These are phyloP conservation scores for Pulveroboletus sp. DNA, from an alignment of 1,284 basidiomycete genomes.

Conservation along the genomic window DNA sequence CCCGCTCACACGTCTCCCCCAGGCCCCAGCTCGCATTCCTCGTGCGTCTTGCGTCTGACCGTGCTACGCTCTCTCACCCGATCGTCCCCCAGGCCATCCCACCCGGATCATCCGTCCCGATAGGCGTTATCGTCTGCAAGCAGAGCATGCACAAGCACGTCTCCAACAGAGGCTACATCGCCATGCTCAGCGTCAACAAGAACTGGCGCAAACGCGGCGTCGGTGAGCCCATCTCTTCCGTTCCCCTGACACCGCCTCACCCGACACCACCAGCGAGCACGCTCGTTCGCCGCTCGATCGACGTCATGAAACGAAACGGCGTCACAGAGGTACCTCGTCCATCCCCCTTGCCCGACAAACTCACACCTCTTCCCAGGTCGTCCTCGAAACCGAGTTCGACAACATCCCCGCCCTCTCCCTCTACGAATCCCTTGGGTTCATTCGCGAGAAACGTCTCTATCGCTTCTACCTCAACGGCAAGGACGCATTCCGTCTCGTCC, in stretches of 20 bases:
- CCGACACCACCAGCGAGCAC: constrained; percentile 25
- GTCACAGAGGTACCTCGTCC: constrained; percentile 73
- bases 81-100: constrained; percentile 38
- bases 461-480: constrained; percentile 97
- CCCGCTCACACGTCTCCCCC: constrained; percentile 10
- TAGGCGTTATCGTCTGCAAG: constrained; percentile 96
- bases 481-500: constrained; percentile 78
- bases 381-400: constrained; percentile 97
- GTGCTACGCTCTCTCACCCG: not conserved
- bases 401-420: constrained; percentile 85
- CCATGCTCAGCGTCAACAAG: constrained; percentile 91
- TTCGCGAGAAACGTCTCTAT: constrained; percentile 91
- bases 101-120: constrained; percentile 55
- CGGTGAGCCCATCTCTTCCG: constrained; percentile 51
- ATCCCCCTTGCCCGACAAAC: too few species aligned
- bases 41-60: constrained; percentile 46
- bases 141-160: constrained; percentile 82
- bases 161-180: constrained; percentile 91
- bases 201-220: constrained; percentile 86
- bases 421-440: constrained; percentile 92
- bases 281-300: constrained; percentile 61
- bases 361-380: constrained; percentile 55
- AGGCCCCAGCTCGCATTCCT: constrained; percentile 96
- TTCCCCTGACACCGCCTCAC: too few species aligned
- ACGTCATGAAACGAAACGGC: constrained; percentile 76